Base-by-base conservation (phyloP, 768 basidiomycete genomes). In the Xanthoconium stramineum region DNA sequence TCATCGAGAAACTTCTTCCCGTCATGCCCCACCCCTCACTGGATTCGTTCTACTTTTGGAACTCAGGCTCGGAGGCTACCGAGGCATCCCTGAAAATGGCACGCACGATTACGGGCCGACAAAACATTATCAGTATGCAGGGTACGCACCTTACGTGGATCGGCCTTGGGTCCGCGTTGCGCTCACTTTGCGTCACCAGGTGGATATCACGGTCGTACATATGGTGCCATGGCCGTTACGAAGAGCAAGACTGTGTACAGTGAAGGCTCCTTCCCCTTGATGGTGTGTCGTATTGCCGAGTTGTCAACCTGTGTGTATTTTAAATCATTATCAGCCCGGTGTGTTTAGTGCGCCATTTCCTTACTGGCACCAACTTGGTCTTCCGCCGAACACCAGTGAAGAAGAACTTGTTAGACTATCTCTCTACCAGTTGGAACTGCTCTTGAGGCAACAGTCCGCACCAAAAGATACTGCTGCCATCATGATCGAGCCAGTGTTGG, bases 21-120 rank as follows among this genome's bases (percentile, higher is more conserved):
- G 74, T 89, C 56, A 94, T 98, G 94, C 95, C 95, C 3, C 76
- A 95, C 73, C 80, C 85, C 0, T 94, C 93, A 1, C 80, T 98
- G 33, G 89, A 96, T 70, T 91, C 91, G 28, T 98, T 98, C 80
- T 97, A 94, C 82, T 92, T 97, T 74, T 92, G 90, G 89, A 98
- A 92, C 76, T 95, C 94, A 3, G 96, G 96, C 3, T 87, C 92
- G 1, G 96, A 98, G 72, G 96, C 94, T 1, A 81, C 94, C 43
- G 95, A 97, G 73, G 91, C 85, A 1, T 80, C 93, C 3, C 73
- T 98, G 60, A 98, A 97, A 75, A 85, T 98, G 76, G 89, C 91
- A 4, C 83, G 95, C 35, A 67, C 71, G 28, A 75, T 86, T 35
- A 98, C 95, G 1, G 84, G 86, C 32, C 79, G 82, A 60, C 92